phyloP scores from a whole-genome alignment of 208 protist genomes.

The Naegleria fowleri region DNA sequence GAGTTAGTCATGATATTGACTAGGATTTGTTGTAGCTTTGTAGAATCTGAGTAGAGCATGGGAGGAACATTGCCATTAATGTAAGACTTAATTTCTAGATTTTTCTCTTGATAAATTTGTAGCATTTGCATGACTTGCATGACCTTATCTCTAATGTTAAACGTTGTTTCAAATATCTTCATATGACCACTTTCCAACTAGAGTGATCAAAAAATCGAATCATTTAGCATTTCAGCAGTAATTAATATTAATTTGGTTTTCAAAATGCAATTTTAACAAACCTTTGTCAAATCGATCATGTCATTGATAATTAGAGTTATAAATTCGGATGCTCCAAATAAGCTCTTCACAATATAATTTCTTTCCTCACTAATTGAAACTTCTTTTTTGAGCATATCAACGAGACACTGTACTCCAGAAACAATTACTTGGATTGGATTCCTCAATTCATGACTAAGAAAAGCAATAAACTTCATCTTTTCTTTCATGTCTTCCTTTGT shows the following conservation, averaged over 20 bases:
- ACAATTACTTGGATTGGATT: background rate
- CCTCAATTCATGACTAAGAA: background rate
- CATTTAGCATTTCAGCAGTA: too few species aligned
- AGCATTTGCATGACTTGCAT: background rate
- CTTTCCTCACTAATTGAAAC: background rate
- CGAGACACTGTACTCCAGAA: background rate
- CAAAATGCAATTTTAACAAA: too few species aligned
- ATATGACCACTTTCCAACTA: background rate
- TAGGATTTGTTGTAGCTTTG: background rate
- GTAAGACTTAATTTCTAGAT: background rate
- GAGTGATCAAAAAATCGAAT: too few species aligned
- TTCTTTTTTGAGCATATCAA: background rate
- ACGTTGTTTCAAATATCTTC: background rate
- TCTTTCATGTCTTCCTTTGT: background rate
- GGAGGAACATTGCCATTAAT: background rate
- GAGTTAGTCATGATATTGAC: background rate
- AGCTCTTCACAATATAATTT: background rate
- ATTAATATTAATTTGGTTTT: too few species aligned
- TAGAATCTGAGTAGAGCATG: background rate
- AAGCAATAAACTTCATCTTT: slow-evolving; percentile 3
- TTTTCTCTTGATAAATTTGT: background rate
- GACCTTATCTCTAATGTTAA: background rate
- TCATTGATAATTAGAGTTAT: background rate
- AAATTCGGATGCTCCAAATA: background rate
- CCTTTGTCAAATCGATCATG: background rate